Percentiles rank a stretch among this genome's conserved stretches.
Evolutionary conservation across 2,329 filamentous ascomycete species (phyloP).

Genomic region (Phialemonium atrogriseum): DNA sequence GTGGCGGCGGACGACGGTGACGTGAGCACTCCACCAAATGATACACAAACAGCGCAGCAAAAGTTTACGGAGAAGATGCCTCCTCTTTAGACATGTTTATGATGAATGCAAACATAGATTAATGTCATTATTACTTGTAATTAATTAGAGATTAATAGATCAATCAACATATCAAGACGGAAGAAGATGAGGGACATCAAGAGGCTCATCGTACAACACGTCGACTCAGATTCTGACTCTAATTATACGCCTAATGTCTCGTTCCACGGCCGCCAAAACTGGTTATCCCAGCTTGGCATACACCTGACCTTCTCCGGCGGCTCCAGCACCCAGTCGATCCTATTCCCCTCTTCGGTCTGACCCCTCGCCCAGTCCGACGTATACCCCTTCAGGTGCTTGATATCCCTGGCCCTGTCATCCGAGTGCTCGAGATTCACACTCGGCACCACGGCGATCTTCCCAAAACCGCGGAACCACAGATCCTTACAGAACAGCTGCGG

Average conservation of each 20-base stretch:
- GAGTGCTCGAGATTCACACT: slow-evolving; percentile 46
- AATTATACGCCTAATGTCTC: slow-evolving; percentile 10
- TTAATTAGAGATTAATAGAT: too few relatives aligned
- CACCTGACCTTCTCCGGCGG: slow-evolving; percentile 39
- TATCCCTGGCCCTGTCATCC: slow-evolving; percentile 29
- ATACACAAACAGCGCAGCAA: too few relatives aligned
- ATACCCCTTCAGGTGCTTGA: slow-evolving; percentile 42
- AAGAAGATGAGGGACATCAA: too few relatives aligned
- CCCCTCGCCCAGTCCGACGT: slow-evolving; percentile 24
- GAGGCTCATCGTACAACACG: too few relatives aligned
- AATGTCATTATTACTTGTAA: too few relatives aligned
- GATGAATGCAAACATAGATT: too few relatives aligned
- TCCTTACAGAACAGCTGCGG: slow-evolving; percentile 48
- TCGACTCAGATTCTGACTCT: too few relatives aligned
- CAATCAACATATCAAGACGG: too few relatives aligned
- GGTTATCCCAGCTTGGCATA: slow-evolving; percentile 29
- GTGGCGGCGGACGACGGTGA: not conserved
- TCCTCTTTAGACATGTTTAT: too few relatives aligned
- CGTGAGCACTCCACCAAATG: too few relatives aligned
- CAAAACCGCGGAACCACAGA: slow-evolving; percentile 38
- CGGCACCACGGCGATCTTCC: slow-evolving; percentile 46
- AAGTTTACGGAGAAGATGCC: too few relatives aligned
- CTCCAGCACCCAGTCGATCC: slow-evolving; percentile 30
- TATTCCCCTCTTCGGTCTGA: slow-evolving; percentile 16
- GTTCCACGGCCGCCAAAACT: slow-evolving; percentile 32